Base-by-base conservation (phyloP, 1,284 basidiomycete genomes). In the Ceratobasidium sp. region DNA sequence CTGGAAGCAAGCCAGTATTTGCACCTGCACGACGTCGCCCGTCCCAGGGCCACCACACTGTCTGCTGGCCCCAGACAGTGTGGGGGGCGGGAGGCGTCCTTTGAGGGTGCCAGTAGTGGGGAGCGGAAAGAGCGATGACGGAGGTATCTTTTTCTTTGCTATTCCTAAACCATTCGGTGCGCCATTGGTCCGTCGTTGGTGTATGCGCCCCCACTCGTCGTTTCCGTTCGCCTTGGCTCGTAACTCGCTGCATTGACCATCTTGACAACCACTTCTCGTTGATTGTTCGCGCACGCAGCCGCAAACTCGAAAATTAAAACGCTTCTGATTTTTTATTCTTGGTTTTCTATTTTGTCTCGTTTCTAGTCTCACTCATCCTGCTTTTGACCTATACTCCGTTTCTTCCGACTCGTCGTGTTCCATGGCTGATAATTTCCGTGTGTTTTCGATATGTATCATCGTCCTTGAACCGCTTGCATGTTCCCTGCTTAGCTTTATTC, bases 341-440 rank as follows among this genome's bases (percentile, higher is more conserved):
- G 9, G 4, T 46, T 18, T 14, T 21, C n/a, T 46, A 12, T 18
- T 46, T 46, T 14, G 9, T 39, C 36, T 46, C 16, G 4, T 46
- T 46, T 18, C n/a, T 46, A 4, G 4, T 18, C 45, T 64, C 75
- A 10, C 74, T 76, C 75, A 77, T 79, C 16, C n/a, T 46, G 75
- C 75, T 67, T 36, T 26, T 55, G n/a, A n/a, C n/a, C n/a, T n/a
- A n/a, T n/a, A n/a, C n/a, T n/a, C n/a, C n/a, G n/a, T n/a, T n/a
- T n/a, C n/a, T n/a, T n/a, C n/a, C n/a, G n/a, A n/a, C n/a, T n/a
- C n/a, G n/a, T n/a, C n/a, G n/a, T n/a, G n/a, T n/a, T n/a, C n/a
- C n/a, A n/a, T n/a, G n/a, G n/a, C n/a, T n/a, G n/a, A n/a, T n/a
- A n/a, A n/a, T n/a, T n/a, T n/a, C n/a, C n/a, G n/a, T n/a, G n/a